Percentiles rank a stretch among this genome's conserved stretches.
Evolutionary conservation across 305 asterid genomes (phyloP).

Genomic region (Ilex paraguariensis): DNA sequence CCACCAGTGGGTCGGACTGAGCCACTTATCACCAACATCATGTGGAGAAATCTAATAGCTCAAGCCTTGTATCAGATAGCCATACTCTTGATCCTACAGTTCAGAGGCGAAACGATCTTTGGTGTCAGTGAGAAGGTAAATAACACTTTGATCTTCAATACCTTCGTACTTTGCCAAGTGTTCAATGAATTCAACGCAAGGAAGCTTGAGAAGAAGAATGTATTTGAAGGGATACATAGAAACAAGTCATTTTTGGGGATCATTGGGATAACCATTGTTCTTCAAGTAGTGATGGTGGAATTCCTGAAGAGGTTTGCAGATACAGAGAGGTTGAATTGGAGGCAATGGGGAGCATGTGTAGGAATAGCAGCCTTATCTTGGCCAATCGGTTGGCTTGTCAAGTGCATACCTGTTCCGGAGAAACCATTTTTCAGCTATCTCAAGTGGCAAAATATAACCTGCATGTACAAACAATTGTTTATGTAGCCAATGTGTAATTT

Average conservation of each 20-base stretch:
- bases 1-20: slow-evolving; percentile 43
- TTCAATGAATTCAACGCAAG: slow-evolving; percentile 65
- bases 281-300: slow-evolving; percentile 69
- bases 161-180: slow-evolving; percentile 67
- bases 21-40: slow-evolving; percentile 51
- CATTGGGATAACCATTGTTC: slow-evolving; percentile 36
- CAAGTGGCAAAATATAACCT: neutral
- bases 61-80: slow-evolving; percentile 56
- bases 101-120: slow-evolving; percentile 42
- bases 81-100: slow-evolving; percentile 38
- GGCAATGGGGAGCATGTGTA: slow-evolving; percentile 57
- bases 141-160: slow-evolving; percentile 53
- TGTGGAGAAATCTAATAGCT: slow-evolving; percentile 61
- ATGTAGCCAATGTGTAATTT: too few species aligned
- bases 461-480: too few species aligned
- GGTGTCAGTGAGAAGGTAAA: slow-evolving; percentile 35
- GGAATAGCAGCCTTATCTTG: slow-evolving; percentile 54
- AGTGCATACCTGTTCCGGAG: slow-evolving; percentile 46
- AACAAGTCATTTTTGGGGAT: slow-evolving; percentile 54
- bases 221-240: slow-evolving; percentile 47
- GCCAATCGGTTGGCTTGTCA: slow-evolving; percentile 60
- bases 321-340: slow-evolving; percentile 59
- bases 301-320: slow-evolving; percentile 56
- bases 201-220: slow-evolving; percentile 56
- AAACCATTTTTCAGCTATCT: slow-evolving; percentile 26